Evolutionary conservation across 2,329 filamentous ascomycete species (phyloP), one percentile per base, ranked within the genome.

Genomic region (Alternaria solani): DNA sequence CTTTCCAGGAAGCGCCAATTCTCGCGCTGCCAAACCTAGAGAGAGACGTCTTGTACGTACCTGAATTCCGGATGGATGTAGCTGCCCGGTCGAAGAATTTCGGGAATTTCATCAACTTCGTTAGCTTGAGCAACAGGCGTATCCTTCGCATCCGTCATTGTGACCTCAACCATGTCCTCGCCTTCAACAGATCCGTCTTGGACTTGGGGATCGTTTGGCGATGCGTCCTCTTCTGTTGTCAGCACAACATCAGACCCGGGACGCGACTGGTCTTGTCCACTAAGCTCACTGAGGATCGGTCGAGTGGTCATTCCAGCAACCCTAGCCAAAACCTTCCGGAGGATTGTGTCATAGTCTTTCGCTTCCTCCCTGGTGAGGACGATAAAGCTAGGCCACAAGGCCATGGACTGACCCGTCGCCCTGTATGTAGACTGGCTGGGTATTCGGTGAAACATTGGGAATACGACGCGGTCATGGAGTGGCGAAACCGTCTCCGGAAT

Each of bases 141-240:
- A 58, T 84, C 81, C 16, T 73, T 74, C 2, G 82, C 81, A 68
- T 93, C 90, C 54, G 88, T 89, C 89, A 97, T 94, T 0, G 91
- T 91, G 16, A 99, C 89, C 73, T 97, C 92, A 6, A 98, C 91
- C 71, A 97, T 88, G 62, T 97, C 94, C 76, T 97, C 94, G 9
- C 93, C 91, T 75, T 94, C 90, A 2, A 96, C 86, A 3, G 94
- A 97, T 28, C 88, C 86, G 44, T 92, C 90, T 59, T 90, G 87
- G 47, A 97, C 85, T 72, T 90, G 91, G 23, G 86, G 84, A 65
- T 91, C 91, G 9, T 88, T 88, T 4, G 88, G 90, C 63, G 91
- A 87, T 4, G 86, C 87, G 64, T 86, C 84, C 61, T 87, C 85
- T 23, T 85, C 83, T 16, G 83, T 89, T 57, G 89, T 87, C 11